Conservation (phyloP, 352 stramenopile species). For the Globisporangium nagaii region DNA sequence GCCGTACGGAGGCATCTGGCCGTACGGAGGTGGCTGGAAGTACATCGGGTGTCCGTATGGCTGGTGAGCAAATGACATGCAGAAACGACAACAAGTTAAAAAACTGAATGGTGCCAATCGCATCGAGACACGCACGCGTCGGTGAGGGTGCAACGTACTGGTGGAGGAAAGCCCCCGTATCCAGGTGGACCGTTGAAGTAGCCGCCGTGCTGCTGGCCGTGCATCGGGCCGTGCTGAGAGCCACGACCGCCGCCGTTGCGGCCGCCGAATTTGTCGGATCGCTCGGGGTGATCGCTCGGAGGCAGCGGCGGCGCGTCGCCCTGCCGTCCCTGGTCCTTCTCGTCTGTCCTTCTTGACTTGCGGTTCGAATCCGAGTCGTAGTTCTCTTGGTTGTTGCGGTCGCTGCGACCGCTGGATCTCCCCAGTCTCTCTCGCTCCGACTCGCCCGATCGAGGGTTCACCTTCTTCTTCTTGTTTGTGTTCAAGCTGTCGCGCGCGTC, state of each 20-base stretch:
- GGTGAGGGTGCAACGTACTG: conserved; percentile 35
- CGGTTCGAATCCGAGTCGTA: conserved; percentile 13
- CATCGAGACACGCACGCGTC: not conserved
- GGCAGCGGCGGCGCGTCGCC: conserved; percentile 18
- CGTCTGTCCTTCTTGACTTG: conserved; percentile 19
- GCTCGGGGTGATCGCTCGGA: conserved; percentile 25
- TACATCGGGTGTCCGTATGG: conserved; percentile 64
- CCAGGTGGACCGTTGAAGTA: conserved; percentile 57
- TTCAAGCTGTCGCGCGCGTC: conserved; percentile 58
- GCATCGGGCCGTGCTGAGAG: conserved; percentile 9
- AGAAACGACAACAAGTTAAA: conserved; percentile 1
- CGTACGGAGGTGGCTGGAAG: conserved; percentile 66
- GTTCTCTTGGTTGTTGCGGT: conserved; percentile 25
- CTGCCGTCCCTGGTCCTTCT: conserved; percentile 12
- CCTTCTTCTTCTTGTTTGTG: conserved; percentile 59
- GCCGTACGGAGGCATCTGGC: conserved; percentile 59
- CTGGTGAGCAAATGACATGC: conserved; percentile 17
- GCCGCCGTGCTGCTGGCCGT: conserved; percentile 32
- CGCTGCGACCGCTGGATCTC: conserved; percentile 2
- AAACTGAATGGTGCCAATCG: not conserved
- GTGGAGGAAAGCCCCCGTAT: conserved; percentile 50
- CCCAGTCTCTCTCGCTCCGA: conserved; percentile 3
- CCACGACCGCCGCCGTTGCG: conserved; percentile 8
- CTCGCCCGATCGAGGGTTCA: conserved; percentile 11
- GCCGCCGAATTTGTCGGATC: conserved; percentile 13